Conservation (phyloP, 2,329 filamentous ascomycete genomes). For the Clonostachys rhizophaga region DNA sequence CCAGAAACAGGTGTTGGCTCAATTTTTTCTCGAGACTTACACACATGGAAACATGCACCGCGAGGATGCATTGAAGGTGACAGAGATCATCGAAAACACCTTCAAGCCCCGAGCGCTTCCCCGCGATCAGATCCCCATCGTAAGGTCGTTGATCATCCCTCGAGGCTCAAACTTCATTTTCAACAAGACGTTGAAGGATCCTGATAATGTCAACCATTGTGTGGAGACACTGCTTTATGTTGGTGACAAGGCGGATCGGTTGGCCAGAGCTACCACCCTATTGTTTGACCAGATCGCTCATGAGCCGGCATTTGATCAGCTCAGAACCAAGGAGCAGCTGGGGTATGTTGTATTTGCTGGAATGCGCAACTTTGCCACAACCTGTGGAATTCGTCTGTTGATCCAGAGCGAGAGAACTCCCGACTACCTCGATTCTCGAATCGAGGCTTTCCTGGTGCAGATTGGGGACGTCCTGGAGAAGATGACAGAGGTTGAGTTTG, state of each 20-base stretch:
- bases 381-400: conserved; percentile 80
- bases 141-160: conserved; percentile 72
- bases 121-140: conserved; percentile 72
- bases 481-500: conserved; percentile 82
- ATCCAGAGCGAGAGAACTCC: conserved; percentile 89
- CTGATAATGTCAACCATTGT: conserved; percentile 84
- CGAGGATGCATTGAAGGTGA: conserved; percentile 83
- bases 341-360: conserved; percentile 95
- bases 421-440: conserved; percentile 78
- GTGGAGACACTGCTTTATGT: conserved; percentile 75
- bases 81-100: conserved; percentile 73
- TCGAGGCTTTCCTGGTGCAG: conserved; percentile 74
- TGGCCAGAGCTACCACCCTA: conserved; percentile 68
- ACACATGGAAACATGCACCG: conserved; percentile 92
- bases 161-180: conserved; percentile 81
- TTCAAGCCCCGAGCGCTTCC: conserved; percentile 72
- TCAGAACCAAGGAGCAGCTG: conserved; percentile 94
- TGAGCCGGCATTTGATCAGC: conserved; percentile 89
- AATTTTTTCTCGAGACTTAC: conserved; percentile 83
- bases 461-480: conserved; percentile 63
- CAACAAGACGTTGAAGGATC: conserved; percentile 75
- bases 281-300: conserved; percentile 87
- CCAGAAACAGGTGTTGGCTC: conserved; percentile 73
- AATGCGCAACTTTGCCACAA: conserved; percentile 65
- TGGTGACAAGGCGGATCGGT: conserved; percentile 64